These are phyloP conservation scores for Trametes meyenii DNA, from an alignment of 768 basidiomycete genomes.

Conservation along the genomic window DNA sequence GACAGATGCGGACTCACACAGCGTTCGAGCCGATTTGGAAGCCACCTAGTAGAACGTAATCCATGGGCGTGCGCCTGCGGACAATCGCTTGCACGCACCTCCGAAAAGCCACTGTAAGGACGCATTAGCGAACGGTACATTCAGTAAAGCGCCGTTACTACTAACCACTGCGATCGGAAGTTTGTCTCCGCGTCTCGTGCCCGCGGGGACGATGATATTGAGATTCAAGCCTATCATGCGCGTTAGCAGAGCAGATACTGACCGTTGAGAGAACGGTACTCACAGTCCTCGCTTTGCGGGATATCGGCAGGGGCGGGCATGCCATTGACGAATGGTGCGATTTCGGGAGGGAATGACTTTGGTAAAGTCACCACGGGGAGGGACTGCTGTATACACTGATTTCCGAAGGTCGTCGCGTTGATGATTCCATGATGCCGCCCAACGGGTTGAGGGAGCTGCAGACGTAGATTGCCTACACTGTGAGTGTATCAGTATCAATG, in stretches of 20 bases:
- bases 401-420: constrained; percentile 38
- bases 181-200: constrained; percentile 40
- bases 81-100: constrained; percentile 19
- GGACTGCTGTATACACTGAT: constrained; percentile 41
- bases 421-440: constrained; percentile 33
- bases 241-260: not conserved
- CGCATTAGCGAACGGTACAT: too few species aligned
- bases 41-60: not conserved
- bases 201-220: constrained; percentile 45
- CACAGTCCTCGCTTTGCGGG: constrained; percentile 10
- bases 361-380: not conserved
- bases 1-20: not conserved
- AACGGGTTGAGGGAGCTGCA: constrained; percentile 26
- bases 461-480: constrained; percentile 24
- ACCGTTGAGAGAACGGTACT: not conserved
- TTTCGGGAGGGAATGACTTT: not conserved
- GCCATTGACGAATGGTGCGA: not conserved
- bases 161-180: constrained; percentile 57
- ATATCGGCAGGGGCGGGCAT: constrained; percentile 18
- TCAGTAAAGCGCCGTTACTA: constrained; percentile 22
- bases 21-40: constrained; percentile 4
- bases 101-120: constrained; percentile 36
- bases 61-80: not conserved
- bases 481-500: constrained; percentile 23
- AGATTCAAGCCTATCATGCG: constrained; percentile 44